Evolutionary conservation across 352 stramenopile genomes (phyloP), one percentile per base, ranked within the genome.

Genomic region (Phytopythium oedochilum): DNA sequence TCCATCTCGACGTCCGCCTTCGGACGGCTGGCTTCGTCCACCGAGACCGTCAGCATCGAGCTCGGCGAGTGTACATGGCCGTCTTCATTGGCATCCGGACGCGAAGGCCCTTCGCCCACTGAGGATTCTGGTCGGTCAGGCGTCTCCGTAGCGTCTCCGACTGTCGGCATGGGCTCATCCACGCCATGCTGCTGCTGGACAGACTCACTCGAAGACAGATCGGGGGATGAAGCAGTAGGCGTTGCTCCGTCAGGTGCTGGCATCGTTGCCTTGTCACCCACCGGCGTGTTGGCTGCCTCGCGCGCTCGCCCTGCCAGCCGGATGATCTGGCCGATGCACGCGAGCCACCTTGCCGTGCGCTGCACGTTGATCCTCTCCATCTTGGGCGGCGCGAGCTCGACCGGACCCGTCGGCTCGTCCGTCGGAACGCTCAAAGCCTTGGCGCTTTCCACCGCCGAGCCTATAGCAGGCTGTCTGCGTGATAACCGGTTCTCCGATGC

Each of bases 341-440:
- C 68, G 22, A 93, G 61, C 83, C 80, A 93, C 34, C 69, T 80
- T 17, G 73, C 83, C 36, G 83, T 93, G 20, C 81, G 74, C 48
- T 86, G 78, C 14, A 91, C 80, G 46, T 91, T 88, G 42, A 93
- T 82, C 32, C 77, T 71, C 38, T 93, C 83, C 80, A 93, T 85
- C 52, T 91, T 93, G 0, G 67, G 78, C 0, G 83, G 78, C 1
- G 55, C 66, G 31, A 90, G 48, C 8, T 59, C 49, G 34, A 66
- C 55, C 18, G 69, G 49, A 9, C 55, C 55, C 20, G 66, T 46
- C 28, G 57, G 10, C 36, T 44, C 49, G 6, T 32, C 32, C 4
- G 1, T 12, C 31, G 35, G 28, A 10, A 34, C 49, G 6, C 12
- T 39, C 22, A 22, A n/a, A 22, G 35, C 28, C 17, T 57, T 36